Percentiles rank a stretch among this genome's conserved stretches.
Evolutionary conservation across 2,329 filamentous ascomycete genomes (phyloP).

Genomic region (Aspergillus sp.): DNA sequence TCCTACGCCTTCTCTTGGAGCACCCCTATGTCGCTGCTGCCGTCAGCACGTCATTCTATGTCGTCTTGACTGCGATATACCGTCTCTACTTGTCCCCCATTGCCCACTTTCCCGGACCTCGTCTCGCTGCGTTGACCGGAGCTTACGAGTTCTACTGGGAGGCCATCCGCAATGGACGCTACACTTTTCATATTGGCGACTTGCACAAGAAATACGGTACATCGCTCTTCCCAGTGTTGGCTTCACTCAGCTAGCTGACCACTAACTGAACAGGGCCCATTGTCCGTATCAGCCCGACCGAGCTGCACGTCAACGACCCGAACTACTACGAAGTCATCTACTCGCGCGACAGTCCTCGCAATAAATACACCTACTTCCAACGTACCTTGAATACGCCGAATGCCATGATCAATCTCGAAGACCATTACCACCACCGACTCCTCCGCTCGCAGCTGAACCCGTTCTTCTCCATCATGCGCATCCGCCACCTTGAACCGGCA

Average conservation of each 20-base stretch:
- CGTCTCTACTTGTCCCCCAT: slow-evolving; percentile 11
- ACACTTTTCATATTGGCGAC: slow-evolving; percentile 12
- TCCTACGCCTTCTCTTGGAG: slow-evolving; percentile 3
- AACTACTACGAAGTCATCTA: slow-evolving; percentile 31
- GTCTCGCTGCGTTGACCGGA: slow-evolving; percentile 6
- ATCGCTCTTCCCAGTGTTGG: no score
- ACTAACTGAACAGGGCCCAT: slow-evolving; percentile 26
- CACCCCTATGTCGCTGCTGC: slow-evolving; percentile 3
- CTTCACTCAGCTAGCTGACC: neutral
- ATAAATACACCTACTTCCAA: slow-evolving; percentile 31
- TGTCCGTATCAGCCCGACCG: slow-evolving; percentile 33
- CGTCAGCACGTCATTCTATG: neutral
- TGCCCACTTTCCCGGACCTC: slow-evolving; percentile 13
- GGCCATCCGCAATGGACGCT: slow-evolving; percentile 6
- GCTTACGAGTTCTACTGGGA: slow-evolving; percentile 16
- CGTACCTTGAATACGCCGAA: slow-evolving; percentile 29
- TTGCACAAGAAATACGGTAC: slow-evolving; percentile 16
- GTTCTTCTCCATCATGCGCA: slow-evolving; percentile 34
- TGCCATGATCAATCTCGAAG: slow-evolving; percentile 32
- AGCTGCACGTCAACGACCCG: slow-evolving; percentile 34
- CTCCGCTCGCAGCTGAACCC: slow-evolving; percentile 35
- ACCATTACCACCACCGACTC: slow-evolving; percentile 33
- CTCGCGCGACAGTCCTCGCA: slow-evolving; percentile 29
- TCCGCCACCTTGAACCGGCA: slow-evolving; percentile 25
- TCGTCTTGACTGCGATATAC: slow-evolving; percentile 6